Percentiles rank a stretch among this genome's conserved stretches.
These are phyloP conservation scores for Monosporascus cannonballus DNA, from an alignment of 2,329 filamentous ascomycete species.

Conservation along the genomic window DNA sequence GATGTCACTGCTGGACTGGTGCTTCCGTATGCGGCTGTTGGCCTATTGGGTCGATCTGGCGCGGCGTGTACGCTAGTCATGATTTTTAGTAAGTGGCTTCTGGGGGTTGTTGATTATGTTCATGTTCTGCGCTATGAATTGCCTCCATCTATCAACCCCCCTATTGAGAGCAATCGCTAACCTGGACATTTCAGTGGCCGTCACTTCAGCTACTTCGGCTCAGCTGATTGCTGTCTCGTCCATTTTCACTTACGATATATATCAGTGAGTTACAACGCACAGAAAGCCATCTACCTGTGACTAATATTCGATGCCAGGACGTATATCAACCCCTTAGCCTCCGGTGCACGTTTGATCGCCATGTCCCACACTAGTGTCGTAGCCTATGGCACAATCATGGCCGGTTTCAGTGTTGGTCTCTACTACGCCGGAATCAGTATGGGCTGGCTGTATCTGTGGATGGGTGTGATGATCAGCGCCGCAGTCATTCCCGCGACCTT, in stretches of 20 bases:
- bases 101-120: too few relatives aligned
- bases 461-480: slow-evolving; percentile 81
- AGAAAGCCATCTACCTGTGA: neutral
- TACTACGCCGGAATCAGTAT: slow-evolving; percentile 71
- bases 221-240: slow-evolving; percentile 81
- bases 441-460: slow-evolving; percentile 80
- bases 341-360: slow-evolving; percentile 68
- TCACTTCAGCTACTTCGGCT: slow-evolving; percentile 73
- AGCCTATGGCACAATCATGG: slow-evolving; percentile 65
- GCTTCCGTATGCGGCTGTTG: slow-evolving; percentile 76
- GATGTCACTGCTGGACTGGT: slow-evolving; percentile 82
- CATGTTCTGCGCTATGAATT: neutral
- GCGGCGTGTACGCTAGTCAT: slow-evolving; percentile 72
- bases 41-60: slow-evolving; percentile 71
- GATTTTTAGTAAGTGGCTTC: slow-evolving; percentile 51
- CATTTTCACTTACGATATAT: slow-evolving; percentile 82
- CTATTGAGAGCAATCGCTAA: neutral
- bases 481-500: slow-evolving; percentile 76
- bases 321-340: slow-evolving; percentile 71
- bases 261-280: slow-evolving; percentile 30
- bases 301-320: slow-evolving; percentile 42
- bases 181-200: slow-evolving; percentile 50
- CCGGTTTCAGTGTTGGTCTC: slow-evolving; percentile 67
- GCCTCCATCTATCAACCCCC: neutral
- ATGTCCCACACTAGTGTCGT: slow-evolving; percentile 68